Percentiles rank a stretch among this genome's conserved stretches.
phyloP scores from a whole-genome alignment of 192 early-diverging fungal genomes.

The Entomortierella parvispora region DNA sequence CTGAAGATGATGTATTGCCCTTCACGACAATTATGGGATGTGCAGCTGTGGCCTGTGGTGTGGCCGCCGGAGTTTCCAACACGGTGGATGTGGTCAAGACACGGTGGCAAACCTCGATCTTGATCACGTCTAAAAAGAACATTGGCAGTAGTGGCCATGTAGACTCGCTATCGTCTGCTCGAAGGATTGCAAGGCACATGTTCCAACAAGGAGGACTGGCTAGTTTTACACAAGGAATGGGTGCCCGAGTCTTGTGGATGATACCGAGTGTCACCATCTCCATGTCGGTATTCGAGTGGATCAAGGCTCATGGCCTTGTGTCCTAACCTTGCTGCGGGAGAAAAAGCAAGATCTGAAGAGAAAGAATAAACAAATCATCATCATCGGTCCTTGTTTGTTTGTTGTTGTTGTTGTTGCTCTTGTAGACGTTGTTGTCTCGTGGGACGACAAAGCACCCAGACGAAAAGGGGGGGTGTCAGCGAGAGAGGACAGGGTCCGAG shows the following conservation, averaged over 20 bases:
- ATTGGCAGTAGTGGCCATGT: no score
- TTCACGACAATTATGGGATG: constrained; percentile 68
- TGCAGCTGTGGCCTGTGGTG: constrained; percentile 65
- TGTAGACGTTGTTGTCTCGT: no score
- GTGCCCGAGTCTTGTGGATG: constrained; percentile 75
- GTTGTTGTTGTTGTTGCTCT: no score
- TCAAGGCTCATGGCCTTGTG: constrained; percentile 58
- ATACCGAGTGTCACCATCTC: constrained; percentile 74
- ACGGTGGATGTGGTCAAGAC: constrained; percentile 84
- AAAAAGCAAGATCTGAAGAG: no score
- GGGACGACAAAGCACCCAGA: no score
- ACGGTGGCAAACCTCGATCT: constrained; percentile 71
- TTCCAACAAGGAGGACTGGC: constrained; percentile 62
- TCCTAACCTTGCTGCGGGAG: background rate
- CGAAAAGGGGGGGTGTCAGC: no score
- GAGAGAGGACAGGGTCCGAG: no score
- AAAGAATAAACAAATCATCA: no score
- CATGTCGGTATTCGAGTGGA: constrained; percentile 77
- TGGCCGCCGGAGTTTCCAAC: constrained; percentile 73
- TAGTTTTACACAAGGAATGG: constrained; percentile 74
- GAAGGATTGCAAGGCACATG: constrained; percentile 56
- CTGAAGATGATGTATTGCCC: constrained; percentile 42
- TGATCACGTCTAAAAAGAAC: constrained; percentile 20
- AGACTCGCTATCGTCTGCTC: constrained; percentile 25
- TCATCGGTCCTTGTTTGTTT: no score